These are phyloP conservation scores for Syzygium syzygioides DNA, from an alignment of 441 rosid species.

Conservation along the genomic window DNA sequence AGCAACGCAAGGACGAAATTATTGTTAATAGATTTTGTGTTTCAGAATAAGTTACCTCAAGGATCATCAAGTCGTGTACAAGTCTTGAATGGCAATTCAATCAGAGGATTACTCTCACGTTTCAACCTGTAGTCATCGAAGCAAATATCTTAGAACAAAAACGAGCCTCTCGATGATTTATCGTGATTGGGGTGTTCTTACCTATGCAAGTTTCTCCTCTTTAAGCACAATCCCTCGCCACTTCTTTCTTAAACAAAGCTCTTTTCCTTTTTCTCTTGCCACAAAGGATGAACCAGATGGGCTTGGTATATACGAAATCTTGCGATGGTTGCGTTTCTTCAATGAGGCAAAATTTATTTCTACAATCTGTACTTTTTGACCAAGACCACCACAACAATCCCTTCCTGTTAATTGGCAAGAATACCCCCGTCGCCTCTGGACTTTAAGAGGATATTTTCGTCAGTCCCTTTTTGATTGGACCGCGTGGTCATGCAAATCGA, in stretches of 20 bases:
- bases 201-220: neutral
- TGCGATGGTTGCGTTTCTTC: too few relatives aligned
- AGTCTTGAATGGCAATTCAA: neutral
- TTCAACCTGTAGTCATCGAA: neutral
- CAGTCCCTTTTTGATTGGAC: neutral
- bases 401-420: too few relatives aligned
- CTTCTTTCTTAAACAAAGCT: neutral
- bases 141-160: neutral
- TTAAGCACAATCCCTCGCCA: neutral
- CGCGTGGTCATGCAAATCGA: neutral
- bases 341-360: neutral
- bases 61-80: fast-evolving
- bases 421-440: too few relatives aligned
- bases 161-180: too few relatives aligned
- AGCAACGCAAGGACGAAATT: neutral
- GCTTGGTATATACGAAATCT: neutral
- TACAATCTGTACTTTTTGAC: neutral
- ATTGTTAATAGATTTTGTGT: neutral
- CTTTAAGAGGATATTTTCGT: neutral
- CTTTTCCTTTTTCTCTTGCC: neutral
- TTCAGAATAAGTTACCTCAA: neutral
- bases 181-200: neutral
- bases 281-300: neutral
- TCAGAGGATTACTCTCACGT: neutral
- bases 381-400: too few relatives aligned